Conservation (phyloP, 768 basidiomycete genomes). For the Cantharellus anzutake region DNA sequence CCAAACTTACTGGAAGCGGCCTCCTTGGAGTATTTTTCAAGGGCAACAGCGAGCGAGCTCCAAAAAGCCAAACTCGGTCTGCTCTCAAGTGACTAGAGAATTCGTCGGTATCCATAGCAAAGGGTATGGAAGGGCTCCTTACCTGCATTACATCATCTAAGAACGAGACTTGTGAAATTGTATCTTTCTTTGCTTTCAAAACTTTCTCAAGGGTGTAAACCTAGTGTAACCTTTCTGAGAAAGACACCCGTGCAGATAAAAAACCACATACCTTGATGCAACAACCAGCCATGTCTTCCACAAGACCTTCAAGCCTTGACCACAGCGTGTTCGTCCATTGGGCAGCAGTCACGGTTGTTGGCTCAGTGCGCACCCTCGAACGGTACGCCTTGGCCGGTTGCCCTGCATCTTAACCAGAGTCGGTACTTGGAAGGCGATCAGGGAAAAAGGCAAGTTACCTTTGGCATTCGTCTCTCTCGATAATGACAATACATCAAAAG, state of each 20-base stretch:
- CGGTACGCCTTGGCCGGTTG: conserved; percentile 29
- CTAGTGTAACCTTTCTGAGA: conserved; percentile 14
- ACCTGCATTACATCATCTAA: conserved; percentile 92
- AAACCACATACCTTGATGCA: conserved; percentile 59
- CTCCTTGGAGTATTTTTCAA: conserved; percentile 72
- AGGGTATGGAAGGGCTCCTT: conserved; percentile 2
- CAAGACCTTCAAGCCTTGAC: conserved; percentile 58
- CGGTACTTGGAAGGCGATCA: background rate
- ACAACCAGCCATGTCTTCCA: conserved; percentile 76
- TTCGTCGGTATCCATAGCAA: background rate
- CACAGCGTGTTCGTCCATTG: conserved; percentile 75
- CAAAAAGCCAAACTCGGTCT: conserved; percentile 87
- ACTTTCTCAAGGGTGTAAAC: conserved; percentile 94
- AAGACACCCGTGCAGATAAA: background rate
- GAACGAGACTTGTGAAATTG: conserved; percentile 55
- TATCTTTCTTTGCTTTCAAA: conserved; percentile 71
- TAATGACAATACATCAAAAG: conserved; percentile 76
- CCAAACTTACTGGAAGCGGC: conserved; percentile 43
- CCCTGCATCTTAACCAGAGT: too few species aligned
- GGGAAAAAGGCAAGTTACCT: conserved; percentile 26
- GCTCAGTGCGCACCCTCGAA: conserved; percentile 76
- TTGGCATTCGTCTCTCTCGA: conserved; percentile 62
- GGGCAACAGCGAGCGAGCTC: conserved; percentile 55
- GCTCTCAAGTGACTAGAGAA: conserved; percentile 54
- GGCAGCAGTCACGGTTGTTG: conserved; percentile 69